phyloP scores from a whole-genome alignment of 495 filamentous ascomycete genomes.

The Talaromyces thailandensis region DNA sequence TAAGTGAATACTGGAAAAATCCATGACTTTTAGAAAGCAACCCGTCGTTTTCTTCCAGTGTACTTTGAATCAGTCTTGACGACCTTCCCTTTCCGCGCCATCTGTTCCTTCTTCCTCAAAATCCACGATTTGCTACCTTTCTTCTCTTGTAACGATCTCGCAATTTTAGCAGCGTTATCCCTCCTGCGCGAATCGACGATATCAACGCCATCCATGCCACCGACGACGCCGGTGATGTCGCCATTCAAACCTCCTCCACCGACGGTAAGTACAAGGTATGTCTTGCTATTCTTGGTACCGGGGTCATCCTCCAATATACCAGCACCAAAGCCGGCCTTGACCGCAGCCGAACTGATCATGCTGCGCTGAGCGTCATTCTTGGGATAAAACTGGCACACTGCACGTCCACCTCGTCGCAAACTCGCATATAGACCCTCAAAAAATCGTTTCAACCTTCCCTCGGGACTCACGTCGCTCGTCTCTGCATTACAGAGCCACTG shows the following conservation, averaged over 20 bases:
- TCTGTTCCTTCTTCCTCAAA: constrained; percentile 88
- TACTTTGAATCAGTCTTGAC: constrained; percentile 88
- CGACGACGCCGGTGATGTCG: constrained; percentile 80
- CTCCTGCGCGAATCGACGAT: constrained; percentile 64
- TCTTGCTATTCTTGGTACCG: constrained; percentile 87
- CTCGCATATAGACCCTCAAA: constrained; percentile 87
- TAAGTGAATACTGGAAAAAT: not conserved
- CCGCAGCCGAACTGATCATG: constrained; percentile 84
- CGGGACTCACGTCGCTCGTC: constrained; percentile 66
- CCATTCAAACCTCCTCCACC: constrained; percentile 66
- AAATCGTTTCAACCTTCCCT: constrained; percentile 70
- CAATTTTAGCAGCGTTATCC: constrained; percentile 33
- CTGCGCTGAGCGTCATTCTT: constrained; percentile 85
- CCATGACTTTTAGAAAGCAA: constrained; percentile 33
- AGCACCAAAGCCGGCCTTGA: constrained; percentile 90
- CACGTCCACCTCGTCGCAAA: constrained; percentile 74
- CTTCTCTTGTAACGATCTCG: constrained; percentile 38
- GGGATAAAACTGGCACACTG: constrained; percentile 96
- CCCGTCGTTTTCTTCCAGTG: constrained; percentile 77
- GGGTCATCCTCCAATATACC: constrained; percentile 92
- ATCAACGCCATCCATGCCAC: constrained; percentile 78
- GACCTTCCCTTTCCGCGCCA: constrained; percentile 87
- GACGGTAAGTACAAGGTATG: constrained; percentile 90
- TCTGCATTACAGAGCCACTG: constrained; percentile 99
- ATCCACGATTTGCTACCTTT: constrained; percentile 91